Base-by-base conservation (phyloP, 2,329 filamentous ascomycete species). In the Fusarium armeniacum region DNA sequence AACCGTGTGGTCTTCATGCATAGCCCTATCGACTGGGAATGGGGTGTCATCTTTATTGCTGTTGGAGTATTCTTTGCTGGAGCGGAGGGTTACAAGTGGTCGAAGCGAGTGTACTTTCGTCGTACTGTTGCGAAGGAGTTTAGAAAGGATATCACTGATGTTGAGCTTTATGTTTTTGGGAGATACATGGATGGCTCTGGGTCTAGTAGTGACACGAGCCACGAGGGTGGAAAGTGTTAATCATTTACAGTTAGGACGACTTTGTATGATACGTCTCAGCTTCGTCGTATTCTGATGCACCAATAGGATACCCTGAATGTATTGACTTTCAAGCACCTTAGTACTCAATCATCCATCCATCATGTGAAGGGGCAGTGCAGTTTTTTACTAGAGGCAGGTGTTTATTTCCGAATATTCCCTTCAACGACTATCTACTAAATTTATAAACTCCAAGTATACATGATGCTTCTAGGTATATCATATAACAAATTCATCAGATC, bases 1-100 rank as follows among this genome's bases (percentile, higher is more conserved):
- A 91, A 91, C 76, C 83, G 84, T 10, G 79, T 82, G 3, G 89
- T 92, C 0, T 92, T 92, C 78, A 86, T 89, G 74, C 90, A 92
- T 69, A 84, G 80, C 3, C 85, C 85, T 1, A 92, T 92, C 58
- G 83, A 80, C 9, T 90, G 89, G 89, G 90, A 92, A 76, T 93
- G 90, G 90, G 88, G 82, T 0, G 84, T 93, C 45, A 87, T 92
- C 2, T 87, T 93, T 62, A 79, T 90, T 36, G 85, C 85, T 24
- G 82, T 86, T 0, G 75, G 85, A 0, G 72, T 92, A 5, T 93
- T 92, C 80, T 87, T 93, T 74, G 72, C 81, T 0, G 89, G 89
- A 1, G 83, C 88, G 0, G 91, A 93, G 78, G 61, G 78, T 1
- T 93, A 89, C 86, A 93, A 93, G 78, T 91, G 84, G 83, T 80